A percentile compares a stretch with the other conserved stretches of the same genome.
phyloP scores from a whole-genome alignment of 768 basidiomycete species.

The Russula virescens region DNA sequence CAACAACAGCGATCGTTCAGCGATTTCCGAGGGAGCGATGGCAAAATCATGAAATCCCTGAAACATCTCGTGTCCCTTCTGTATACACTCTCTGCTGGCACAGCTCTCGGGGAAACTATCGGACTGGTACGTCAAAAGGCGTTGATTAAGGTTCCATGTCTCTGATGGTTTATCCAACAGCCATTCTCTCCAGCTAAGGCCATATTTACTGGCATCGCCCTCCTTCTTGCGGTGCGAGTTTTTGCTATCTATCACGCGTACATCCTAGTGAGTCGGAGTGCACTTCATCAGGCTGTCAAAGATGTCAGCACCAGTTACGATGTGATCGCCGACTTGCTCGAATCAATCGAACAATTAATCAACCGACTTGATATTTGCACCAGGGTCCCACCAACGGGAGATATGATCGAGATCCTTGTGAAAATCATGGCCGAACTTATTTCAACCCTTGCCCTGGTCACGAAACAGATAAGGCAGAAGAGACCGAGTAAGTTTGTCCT shows the following conservation, averaged over 20 bases:
- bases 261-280: background rate
- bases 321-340: background rate
- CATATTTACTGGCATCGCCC: background rate
- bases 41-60: background rate
- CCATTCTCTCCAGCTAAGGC: background rate
- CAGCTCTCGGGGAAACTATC: background rate
- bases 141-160: background rate
- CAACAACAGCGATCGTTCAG: background rate
- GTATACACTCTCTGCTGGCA: background rate
- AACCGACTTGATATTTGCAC: background rate
- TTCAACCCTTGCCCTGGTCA: background rate
- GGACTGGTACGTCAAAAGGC: background rate
- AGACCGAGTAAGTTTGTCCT: background rate
- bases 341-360: background rate
- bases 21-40: background rate
- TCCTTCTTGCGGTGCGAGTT: background rate
- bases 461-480: background rate
- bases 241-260: background rate
- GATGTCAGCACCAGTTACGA: background rate
- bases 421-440: conserved; percentile 1
- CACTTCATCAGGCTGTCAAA: background rate
- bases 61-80: background rate
- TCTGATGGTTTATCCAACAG: background rate
- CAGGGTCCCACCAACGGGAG: background rate
- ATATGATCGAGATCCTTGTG: background rate